phyloP scores from a whole-genome alignment of 140 eudicot genomes.

The Cichorium intybus region DNA sequence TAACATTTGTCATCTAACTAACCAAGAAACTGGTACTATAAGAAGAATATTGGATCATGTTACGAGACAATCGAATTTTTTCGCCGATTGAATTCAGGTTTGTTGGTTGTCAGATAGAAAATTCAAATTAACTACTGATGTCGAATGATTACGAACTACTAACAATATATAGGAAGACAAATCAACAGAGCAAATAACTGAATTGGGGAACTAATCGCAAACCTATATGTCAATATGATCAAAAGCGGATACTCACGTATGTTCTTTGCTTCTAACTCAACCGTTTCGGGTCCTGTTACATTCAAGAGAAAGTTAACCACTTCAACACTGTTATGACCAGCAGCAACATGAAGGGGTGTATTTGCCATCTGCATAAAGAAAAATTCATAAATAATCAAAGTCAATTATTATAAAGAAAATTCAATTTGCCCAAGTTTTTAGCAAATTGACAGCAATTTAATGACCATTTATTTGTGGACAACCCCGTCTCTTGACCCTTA shows the following conservation, averaged over 20 bases:
- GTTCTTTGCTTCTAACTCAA: conserved; percentile 90
- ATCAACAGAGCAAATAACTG: background rate
- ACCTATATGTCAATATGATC: background rate
- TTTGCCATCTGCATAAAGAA: conserved; percentile 76
- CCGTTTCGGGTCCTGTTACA: conserved; percentile 66
- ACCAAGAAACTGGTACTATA: too few relatives aligned
- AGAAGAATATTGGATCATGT: too few relatives aligned
- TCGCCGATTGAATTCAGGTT: background rate
- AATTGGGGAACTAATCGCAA: background rate
- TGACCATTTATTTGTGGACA: too few relatives aligned
- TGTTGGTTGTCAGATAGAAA: background rate
- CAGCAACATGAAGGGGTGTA: conserved; percentile 96
- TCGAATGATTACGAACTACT: background rate
- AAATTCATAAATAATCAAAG: background rate
- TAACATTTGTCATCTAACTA: too few relatives aligned
- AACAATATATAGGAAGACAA: background rate
- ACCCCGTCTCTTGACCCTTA: too few relatives aligned
- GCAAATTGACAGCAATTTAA: too few relatives aligned
- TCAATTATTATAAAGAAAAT: background rate
- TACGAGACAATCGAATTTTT: conserved; percentile 4
- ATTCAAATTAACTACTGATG: background rate
- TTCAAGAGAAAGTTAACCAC: conserved; percentile 66
- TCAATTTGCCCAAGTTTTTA: too few relatives aligned
- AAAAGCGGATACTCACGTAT: conserved; percentile 34
- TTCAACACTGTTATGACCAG: conserved; percentile 80